Conservation (phyloP, 2,329 filamentous ascomycete genomes). For the Esteya vermicola region DNA sequence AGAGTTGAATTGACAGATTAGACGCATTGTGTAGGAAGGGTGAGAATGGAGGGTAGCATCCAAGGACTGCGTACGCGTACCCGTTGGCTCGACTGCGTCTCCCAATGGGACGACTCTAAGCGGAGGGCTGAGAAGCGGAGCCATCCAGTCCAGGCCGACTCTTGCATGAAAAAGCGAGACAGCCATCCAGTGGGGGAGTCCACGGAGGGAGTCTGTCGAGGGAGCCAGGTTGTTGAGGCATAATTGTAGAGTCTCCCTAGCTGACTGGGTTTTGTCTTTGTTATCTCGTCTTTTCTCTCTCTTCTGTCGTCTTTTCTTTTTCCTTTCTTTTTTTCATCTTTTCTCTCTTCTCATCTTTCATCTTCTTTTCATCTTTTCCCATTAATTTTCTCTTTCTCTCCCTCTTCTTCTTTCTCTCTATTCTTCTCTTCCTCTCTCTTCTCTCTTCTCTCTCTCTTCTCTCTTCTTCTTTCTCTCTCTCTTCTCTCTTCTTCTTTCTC, state of each 20-base stretch:
- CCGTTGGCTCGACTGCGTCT: too few relatives aligned
- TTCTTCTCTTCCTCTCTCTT: background rate
- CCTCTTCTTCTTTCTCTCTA: background rate
- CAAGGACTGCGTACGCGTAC: background rate
- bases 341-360: too few relatives aligned
- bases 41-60: too few relatives aligned
- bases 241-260: too few relatives aligned
- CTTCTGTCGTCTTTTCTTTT: background rate
- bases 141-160: background rate
- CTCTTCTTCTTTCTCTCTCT: background rate
- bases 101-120: too few relatives aligned
- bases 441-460: background rate
- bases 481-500: background rate
- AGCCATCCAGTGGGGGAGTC: too few relatives aligned
- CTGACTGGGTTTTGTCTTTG: too few relatives aligned
- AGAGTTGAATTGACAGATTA: too few relatives aligned
- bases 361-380: background rate
- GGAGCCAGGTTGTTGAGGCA: too few relatives aligned
- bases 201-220: too few relatives aligned
- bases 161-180: background rate
- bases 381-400: background rate
- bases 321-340: background rate
- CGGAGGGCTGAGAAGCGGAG: background rate
- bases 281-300: background rate
- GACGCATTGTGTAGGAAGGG: too few relatives aligned